A percentile compares a stretch with the other conserved stretches of the same genome.
These are phyloP conservation scores for Inonotus hispidus DNA, from an alignment of 1,284 basidiomycete genomes.

Conservation along the genomic window DNA sequence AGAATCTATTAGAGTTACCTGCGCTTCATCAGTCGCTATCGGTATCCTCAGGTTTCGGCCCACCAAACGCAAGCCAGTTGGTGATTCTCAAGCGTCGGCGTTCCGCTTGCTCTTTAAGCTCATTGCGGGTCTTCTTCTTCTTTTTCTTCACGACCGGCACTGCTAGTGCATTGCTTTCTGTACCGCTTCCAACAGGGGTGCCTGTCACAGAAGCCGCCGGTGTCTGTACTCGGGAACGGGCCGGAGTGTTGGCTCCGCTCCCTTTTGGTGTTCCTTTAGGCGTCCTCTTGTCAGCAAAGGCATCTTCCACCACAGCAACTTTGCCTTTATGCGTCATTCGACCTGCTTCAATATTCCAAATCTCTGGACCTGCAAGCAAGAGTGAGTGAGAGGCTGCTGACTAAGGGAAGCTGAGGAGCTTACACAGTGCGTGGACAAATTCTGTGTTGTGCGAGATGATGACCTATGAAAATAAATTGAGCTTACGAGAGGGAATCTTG, in stretches of 20 bases:
- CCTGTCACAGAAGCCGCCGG: slow-evolving; percentile 57
- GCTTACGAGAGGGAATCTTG: not conserved
- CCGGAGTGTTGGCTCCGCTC: slow-evolving; percentile 65
- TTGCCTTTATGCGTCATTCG: slow-evolving; percentile 87
- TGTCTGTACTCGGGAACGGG: slow-evolving; percentile 54
- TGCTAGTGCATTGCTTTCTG: slow-evolving; percentile 46
- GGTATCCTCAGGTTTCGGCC: slow-evolving; percentile 73
- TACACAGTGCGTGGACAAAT: slow-evolving; percentile 85
- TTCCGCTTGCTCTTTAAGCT: slow-evolving; percentile 84
- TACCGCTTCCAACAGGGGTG: slow-evolving; percentile 70
- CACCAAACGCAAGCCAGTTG: slow-evolving; percentile 81
- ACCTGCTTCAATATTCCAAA: slow-evolving; percentile 79
- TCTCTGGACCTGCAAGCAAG: slow-evolving; percentile 58
- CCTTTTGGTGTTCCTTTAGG: slow-evolving; percentile 42
- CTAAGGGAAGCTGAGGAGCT: slow-evolving; percentile 25
- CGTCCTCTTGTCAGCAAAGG: slow-evolving; percentile 53
- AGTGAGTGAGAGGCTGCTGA: slow-evolving; percentile 12
- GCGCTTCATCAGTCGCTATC: slow-evolving; percentile 46
- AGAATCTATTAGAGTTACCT: not conserved
- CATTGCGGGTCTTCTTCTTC: slow-evolving; percentile 90
- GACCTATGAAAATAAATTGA: slow-evolving; percentile 41
- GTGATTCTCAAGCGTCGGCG: slow-evolving; percentile 74
- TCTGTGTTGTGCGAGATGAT: slow-evolving; percentile 97
- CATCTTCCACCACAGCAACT: slow-evolving; percentile 76
- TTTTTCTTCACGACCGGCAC: slow-evolving; percentile 60